Conservation (phyloP, 225 moss, liverwort and hornwort genomes). For the Sphagnum tenellum region DNA sequence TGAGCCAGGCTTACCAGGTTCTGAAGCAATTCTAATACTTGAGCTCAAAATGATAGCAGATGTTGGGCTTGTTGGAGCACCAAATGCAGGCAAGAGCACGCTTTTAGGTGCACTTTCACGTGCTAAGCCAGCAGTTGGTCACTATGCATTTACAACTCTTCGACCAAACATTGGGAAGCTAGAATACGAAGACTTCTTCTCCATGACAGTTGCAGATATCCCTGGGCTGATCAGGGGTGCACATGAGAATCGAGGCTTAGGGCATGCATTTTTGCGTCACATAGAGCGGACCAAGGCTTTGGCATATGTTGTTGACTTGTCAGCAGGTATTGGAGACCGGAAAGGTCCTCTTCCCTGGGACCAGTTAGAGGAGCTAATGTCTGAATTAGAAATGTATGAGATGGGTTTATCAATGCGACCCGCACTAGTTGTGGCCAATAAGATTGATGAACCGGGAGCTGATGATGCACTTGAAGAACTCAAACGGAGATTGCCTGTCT, state of each 20-base stretch:
- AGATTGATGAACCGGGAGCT: slow-evolving; percentile 84
- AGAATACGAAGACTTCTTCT: slow-evolving; percentile 71
- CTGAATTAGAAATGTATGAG: slow-evolving; percentile 77
- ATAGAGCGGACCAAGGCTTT: slow-evolving; percentile 87
- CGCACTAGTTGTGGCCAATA: slow-evolving; percentile 75
- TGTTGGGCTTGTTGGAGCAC: slow-evolving; percentile 89
- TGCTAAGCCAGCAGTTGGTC: slow-evolving; percentile 72
- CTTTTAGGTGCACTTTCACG: slow-evolving; percentile 78
- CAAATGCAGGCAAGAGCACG: slow-evolving; percentile 92
- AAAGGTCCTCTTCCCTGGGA: slow-evolving; percentile 82
- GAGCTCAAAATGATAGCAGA: slow-evolving; percentile 89
- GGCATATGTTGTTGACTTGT: slow-evolving; percentile 85
- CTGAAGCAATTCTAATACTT: slow-evolving; percentile 71
- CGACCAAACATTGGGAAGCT: slow-evolving; percentile 91
- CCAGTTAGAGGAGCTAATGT: slow-evolving; percentile 70
- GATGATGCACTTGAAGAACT: slow-evolving; percentile 51
- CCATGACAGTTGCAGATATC: slow-evolving; percentile 84
- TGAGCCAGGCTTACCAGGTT: slow-evolving; percentile 67
- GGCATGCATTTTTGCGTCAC: slow-evolving; percentile 88
- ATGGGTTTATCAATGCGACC: slow-evolving; percentile 61
- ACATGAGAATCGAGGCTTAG: slow-evolving; percentile 74
- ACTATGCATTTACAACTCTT: slow-evolving; percentile 88
- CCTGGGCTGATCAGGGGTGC: slow-evolving; percentile 87
- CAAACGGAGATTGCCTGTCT: slow-evolving; percentile 36
- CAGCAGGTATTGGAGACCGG: slow-evolving; percentile 63